Evolutionary conservation across 768 basidiomycete species (phyloP).

Genomic region (Termitomyces sp.): DNA sequence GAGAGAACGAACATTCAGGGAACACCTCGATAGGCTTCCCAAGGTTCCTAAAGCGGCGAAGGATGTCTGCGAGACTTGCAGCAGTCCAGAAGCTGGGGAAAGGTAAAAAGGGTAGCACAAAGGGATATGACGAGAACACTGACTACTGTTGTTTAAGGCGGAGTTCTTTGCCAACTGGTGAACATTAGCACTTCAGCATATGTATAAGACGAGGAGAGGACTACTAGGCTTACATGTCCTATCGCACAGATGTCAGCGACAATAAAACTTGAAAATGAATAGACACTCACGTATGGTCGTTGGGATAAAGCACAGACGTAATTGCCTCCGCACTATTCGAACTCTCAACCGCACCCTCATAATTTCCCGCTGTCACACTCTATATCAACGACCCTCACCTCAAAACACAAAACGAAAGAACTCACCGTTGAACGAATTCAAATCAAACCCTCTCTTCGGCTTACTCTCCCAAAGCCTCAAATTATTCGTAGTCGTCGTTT

Average conservation of each 20-base stretch:
- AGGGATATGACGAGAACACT: constrained; percentile 7
- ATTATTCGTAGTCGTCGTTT: constrained; percentile 87
- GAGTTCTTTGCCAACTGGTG: constrained; percentile 76
- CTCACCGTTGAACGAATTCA: constrained; percentile 91
- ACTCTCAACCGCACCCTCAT: constrained; percentile 84
- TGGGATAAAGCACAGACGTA: constrained; percentile 93
- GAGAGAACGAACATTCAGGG: constrained; percentile 64
- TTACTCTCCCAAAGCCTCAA: constrained; percentile 81
- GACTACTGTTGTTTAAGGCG: constrained; percentile 94
- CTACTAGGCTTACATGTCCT: constrained; percentile 46
- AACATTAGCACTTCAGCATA: background rate
- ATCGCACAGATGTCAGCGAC: background rate
- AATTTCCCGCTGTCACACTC: constrained; percentile 78
- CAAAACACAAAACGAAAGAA: background rate
- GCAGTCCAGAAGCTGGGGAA: constrained; percentile 75
- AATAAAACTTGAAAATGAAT: background rate
- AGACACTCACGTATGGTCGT: constrained; percentile 72
- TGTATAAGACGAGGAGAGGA: background rate
- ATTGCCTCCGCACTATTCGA: constrained; percentile 92
- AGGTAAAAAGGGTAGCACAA: background rate
- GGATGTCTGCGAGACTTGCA: constrained; percentile 83
- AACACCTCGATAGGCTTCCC: constrained; percentile 78
- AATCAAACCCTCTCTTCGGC: constrained; percentile 87
- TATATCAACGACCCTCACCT: background rate
- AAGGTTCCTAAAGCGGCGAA: constrained; percentile 90